These are phyloP conservation scores for Thalassiosira livingstoniorum DNA, from an alignment of 352 stramenopile genomes.

Conservation along the genomic window DNA sequence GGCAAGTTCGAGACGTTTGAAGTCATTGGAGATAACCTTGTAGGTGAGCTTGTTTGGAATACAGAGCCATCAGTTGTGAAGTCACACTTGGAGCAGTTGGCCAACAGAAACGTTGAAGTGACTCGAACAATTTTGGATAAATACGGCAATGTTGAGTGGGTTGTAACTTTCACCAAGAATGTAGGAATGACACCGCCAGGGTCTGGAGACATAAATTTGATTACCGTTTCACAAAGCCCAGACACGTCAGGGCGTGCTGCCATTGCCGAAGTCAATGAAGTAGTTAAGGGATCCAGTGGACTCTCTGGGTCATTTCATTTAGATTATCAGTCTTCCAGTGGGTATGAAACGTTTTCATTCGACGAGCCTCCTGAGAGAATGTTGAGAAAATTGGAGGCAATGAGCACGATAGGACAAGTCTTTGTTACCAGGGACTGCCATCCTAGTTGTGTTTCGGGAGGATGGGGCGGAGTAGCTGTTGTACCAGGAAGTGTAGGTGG, in stretches of 20 bases:
- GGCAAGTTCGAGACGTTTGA: constrained; percentile 90
- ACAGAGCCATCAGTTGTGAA: constrained; percentile 72
- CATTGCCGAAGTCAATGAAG: constrained; percentile 88
- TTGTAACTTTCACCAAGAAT: constrained; percentile 94
- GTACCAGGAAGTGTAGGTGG: constrained; percentile 86
- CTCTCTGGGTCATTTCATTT: constrained; percentile 91
- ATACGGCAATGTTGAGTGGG: constrained; percentile 94
- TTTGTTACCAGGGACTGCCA: constrained; percentile 91
- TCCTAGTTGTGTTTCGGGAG: constrained; percentile 87
- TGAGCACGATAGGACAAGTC: constrained; percentile 92
- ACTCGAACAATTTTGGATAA: constrained; percentile 91
- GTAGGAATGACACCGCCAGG: constrained; percentile 89
- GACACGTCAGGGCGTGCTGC: constrained; percentile 74
- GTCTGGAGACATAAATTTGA: constrained; percentile 88
- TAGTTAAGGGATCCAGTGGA: constrained; percentile 88
- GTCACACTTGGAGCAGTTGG: constrained; percentile 77
- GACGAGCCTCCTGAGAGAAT: constrained; percentile 89
- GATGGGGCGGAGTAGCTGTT: constrained; percentile 91
- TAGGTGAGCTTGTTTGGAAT: constrained; percentile 60
- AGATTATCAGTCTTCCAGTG: constrained; percentile 89
- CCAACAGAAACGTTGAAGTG: constrained; percentile 88
- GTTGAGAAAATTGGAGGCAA: constrained; percentile 93
- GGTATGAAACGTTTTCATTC: constrained; percentile 88
- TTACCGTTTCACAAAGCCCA: constrained; percentile 78
- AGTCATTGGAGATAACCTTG: constrained; percentile 85